Base-by-base conservation (phyloP, 352 stramenopile species). In the Globisporangium lucens region DNA sequence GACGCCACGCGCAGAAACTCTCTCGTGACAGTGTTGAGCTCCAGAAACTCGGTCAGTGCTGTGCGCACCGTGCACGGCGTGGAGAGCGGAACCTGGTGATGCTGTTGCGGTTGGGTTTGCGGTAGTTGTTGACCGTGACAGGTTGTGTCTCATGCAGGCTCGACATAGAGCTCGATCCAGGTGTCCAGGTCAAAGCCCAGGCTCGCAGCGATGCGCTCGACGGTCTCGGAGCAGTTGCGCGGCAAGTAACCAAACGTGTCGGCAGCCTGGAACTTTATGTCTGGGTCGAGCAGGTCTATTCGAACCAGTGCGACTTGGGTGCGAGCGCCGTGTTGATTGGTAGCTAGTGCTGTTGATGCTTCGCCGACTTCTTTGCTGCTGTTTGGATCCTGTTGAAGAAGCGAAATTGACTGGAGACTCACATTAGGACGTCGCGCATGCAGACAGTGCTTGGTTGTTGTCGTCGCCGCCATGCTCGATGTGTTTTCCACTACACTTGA, bases 11-110 rank as follows among this genome's bases (percentile, higher is more conserved):
- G 75, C 2, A 91, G 36, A 58, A 79, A 77, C 61, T 89, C 75
- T 13, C 78, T 71, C 20, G 93, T 91, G 12, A 90, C 64, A 0
- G 82, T 83, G 47, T 83, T 89, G 15, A 99, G 65, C 68, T 99
- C 95, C 53, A 95, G 80, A 71, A 98, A 99, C 24, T 88, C 76
- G 15, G 85, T 87, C 2, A 99, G 82, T 56, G 86, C 90, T 3
- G 93, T 88, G 17, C 91, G 81, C 0, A 98, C 74, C 3, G 85
- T 97, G 62, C 93, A 96, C 4, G 94, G 94, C 41, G 87, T 97
- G 30, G 94, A 89, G 70, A 98, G 98, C 5, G 84, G 82, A 1
- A 89, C 73, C 52, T 94, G 86, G 2, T 46, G 24, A 10, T 63
- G 46, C 56, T 22, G 43, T 56, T 56, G 49, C 12, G 24, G 49